Evolutionary conservation across 345 rosid genomes (phyloP).

Genomic region (Citrus hindsii): DNA sequence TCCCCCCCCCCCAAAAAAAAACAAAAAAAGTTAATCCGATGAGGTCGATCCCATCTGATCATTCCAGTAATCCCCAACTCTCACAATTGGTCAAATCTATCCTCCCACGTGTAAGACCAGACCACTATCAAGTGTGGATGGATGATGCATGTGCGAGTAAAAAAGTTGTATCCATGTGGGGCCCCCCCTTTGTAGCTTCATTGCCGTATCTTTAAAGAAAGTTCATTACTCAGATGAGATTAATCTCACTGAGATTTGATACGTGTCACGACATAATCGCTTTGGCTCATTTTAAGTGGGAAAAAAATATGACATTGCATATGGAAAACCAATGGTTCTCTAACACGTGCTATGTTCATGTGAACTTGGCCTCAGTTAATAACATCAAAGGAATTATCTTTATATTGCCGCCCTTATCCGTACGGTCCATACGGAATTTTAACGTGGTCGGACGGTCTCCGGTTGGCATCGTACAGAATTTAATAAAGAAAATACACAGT

Average conservation of each 20-base stretch:
- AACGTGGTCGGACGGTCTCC: slow-evolving; percentile 33
- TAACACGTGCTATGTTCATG: not conserved
- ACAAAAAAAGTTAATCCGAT: not conserved
- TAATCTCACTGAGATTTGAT: not conserved
- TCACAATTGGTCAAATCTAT: not conserved
- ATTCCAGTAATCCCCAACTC: too few species aligned
- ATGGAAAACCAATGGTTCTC: not conserved
- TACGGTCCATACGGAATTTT: slow-evolving; percentile 49
- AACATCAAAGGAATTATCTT: not conserved
- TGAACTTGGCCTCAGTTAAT: not conserved
- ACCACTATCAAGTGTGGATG: not conserved
- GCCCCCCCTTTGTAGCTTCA: not conserved
- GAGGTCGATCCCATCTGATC: not conserved
- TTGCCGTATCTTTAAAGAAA: not conserved
- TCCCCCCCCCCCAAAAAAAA: too few species aligned
- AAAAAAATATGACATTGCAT: too few species aligned
- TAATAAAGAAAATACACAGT: not conserved
- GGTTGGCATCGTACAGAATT: slow-evolving; percentile 21
- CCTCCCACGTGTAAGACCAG: slow-evolving; percentile 16
- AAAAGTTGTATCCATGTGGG: not conserved
- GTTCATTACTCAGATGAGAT: not conserved
- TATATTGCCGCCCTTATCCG: slow-evolving; percentile 41
- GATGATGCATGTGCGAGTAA: not conserved
- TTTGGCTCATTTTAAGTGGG: not conserved
- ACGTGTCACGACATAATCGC: not conserved